Conservation (phyloP, 2,329 filamentous ascomycete genomes). For the Botrytis fabae region DNA sequence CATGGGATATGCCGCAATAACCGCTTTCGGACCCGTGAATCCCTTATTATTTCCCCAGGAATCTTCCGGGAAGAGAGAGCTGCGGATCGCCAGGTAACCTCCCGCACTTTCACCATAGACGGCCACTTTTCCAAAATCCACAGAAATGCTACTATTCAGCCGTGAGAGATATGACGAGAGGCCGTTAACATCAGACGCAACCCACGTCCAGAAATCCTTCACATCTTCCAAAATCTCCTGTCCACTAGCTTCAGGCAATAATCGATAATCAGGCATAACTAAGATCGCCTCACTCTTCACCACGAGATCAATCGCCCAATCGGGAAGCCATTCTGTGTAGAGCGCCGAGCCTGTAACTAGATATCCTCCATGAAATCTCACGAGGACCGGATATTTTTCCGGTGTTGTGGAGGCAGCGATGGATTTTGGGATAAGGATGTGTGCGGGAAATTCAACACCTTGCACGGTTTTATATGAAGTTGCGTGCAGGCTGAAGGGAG, state of each 20-base stretch:
- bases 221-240: constrained; percentile 50
- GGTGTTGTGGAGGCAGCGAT: background rate
- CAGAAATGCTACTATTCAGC: background rate
- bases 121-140: constrained; percentile 21
- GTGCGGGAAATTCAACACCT: background rate
- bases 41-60: background rate
- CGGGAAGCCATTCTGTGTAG: background rate
- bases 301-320: background rate
- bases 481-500: background rate
- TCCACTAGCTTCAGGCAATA: constrained; percentile 51
- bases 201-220: constrained; percentile 51
- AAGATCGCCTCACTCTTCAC: constrained; percentile 42
- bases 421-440: constrained; percentile 25
- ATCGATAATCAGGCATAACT: constrained; percentile 51
- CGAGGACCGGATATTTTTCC: constrained; percentile 24
- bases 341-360: constrained; percentile 1
- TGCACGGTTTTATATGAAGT: constrained; percentile 8
- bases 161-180: background rate
- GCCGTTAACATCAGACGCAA: constrained; percentile 29
- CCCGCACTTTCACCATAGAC: constrained; percentile 26
- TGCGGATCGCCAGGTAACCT: constrained; percentile 6
- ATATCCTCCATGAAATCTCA: constrained; percentile 26
- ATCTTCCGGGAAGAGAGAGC: background rate
- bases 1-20: background rate
- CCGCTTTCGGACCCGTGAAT: background rate